A percentile compares a stretch with the other conserved stretches of the same genome.
phyloP scores from a whole-genome alignment of 129 eudicot species.

The Scalesia atractyloides region DNA sequence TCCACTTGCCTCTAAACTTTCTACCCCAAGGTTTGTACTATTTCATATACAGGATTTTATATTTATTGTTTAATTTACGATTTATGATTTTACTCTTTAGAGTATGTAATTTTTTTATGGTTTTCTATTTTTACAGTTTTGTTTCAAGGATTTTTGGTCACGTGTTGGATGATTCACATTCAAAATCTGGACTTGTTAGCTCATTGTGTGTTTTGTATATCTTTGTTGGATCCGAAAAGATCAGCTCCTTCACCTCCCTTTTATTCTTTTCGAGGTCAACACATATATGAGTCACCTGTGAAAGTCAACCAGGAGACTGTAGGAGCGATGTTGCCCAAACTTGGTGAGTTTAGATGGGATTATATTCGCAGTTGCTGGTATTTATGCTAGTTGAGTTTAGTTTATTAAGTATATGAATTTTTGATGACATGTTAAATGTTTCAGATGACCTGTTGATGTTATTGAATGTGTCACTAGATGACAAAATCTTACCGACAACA shows the following conservation, averaged over 20 bases:
- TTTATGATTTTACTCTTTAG: background rate
- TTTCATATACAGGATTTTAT: background rate
- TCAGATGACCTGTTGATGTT: conserved; percentile 74
- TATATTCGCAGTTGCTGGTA: conserved; percentile 10
- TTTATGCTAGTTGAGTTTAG: conserved; percentile 12
- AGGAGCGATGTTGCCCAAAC: conserved; percentile 86
- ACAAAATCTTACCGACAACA: conserved; percentile 75
- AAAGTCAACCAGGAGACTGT: conserved; percentile 76
- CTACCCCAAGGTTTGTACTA: conserved; percentile 61
- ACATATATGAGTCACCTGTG: conserved; percentile 66
- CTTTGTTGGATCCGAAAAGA: conserved; percentile 82
- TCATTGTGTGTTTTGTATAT: conserved; percentile 86
- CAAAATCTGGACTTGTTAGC: conserved; percentile 78
- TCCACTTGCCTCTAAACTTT: conserved; percentile 75
- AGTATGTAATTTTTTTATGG: background rate
- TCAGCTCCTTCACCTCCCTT: conserved; percentile 61
- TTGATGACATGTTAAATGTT: conserved; percentile 7
- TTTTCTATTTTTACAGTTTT: conserved; percentile 46
- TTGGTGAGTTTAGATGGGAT: conserved; percentile 47
- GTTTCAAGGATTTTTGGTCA: conserved; percentile 81
- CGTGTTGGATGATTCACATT: conserved; percentile 77
- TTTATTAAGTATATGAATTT: conserved; percentile 1
- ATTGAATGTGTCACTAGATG: conserved; percentile 72
- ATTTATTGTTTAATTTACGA: background rate
- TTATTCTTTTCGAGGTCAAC: conserved; percentile 78